Conservation (phyloP, 2,329 filamentous ascomycete genomes). For the Fusarium cicatricum region DNA sequence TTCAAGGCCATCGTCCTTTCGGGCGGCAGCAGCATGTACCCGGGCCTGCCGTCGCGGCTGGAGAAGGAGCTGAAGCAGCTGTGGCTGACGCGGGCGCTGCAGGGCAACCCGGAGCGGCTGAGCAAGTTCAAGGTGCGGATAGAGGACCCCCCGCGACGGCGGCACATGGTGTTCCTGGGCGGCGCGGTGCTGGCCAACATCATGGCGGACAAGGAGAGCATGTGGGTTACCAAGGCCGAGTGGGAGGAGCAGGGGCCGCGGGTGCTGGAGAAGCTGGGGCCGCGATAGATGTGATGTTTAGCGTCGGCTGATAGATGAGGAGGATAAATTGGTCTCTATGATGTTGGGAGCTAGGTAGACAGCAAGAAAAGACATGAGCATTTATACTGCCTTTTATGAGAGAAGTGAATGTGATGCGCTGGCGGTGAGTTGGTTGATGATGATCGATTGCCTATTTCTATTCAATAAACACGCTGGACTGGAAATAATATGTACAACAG, state of each 20-base stretch:
- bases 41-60: constrained; percentile 88
- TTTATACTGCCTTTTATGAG: not conserved
- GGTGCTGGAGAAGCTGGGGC: constrained; percentile 90
- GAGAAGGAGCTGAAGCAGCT: constrained; percentile 99
- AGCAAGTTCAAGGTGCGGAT: constrained; percentile 99
- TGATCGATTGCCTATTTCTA: not conserved
- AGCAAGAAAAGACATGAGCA: constrained; percentile 38
- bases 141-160: constrained; percentile 92
- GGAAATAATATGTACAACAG: too few species aligned
- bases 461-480: too few species aligned
- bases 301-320: constrained; percentile 20
- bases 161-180: constrained; percentile 99
- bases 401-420: too few species aligned
- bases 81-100: constrained; percentile 91
- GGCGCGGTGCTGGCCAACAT: constrained; percentile 97
- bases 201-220: constrained; percentile 98
- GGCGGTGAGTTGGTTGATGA: not conserved
- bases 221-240: constrained; percentile 98
- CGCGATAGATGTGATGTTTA: constrained; percentile 65
- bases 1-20: constrained; percentile 98
- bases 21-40: constrained; percentile 99
- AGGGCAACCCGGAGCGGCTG: constrained; percentile 90
- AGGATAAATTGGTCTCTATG: constrained; percentile 25
- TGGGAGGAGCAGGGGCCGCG: constrained; percentile 93
- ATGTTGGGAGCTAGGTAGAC: constrained; percentile 34